Percentiles rank a stretch among this genome's conserved stretches.
Evolutionary conservation across 2,329 filamentous ascomycete species (phyloP).

Genomic region (Pseudocercospora fijiensis): DNA sequence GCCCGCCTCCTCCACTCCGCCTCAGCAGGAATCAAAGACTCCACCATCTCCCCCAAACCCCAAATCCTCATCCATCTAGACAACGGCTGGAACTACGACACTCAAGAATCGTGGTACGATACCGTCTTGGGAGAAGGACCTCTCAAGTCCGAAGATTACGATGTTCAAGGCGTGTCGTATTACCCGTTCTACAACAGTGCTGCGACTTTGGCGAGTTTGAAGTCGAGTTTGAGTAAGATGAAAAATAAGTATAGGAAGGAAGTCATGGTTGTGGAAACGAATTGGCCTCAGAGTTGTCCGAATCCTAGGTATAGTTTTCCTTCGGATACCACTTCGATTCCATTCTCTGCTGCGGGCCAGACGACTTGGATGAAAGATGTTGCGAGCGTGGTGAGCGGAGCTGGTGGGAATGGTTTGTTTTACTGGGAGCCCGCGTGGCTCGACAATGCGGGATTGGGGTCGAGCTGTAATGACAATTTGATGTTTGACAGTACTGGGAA

Average conservation of each 20-base stretch:
- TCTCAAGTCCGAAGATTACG: slow-evolving; percentile 29
- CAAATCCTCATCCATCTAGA: slow-evolving; percentile 38
- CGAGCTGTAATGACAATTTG: slow-evolving; percentile 33
- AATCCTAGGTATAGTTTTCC: slow-evolving; percentile 31
- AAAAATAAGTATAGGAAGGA: slow-evolving; percentile 31
- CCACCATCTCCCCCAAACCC: slow-evolving; percentile 28
- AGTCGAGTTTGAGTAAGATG: slow-evolving; percentile 28
- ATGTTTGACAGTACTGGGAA: slow-evolving; percentile 37
- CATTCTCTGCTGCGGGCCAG: slow-evolving; percentile 32
- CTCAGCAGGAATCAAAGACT: slow-evolving; percentile 34
- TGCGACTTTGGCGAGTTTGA: slow-evolving; percentile 31
- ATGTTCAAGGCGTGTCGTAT: slow-evolving; percentile 35
- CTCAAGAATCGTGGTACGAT: slow-evolving; percentile 34
- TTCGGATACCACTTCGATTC: slow-evolving; percentile 28
- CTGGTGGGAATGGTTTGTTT: slow-evolving; percentile 34
- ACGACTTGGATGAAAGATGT: slow-evolving; percentile 34
- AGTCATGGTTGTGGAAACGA: slow-evolving; percentile 35
- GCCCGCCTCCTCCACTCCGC: slow-evolving; percentile 37
- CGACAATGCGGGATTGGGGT: slow-evolving; percentile 33
- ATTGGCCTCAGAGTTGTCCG: slow-evolving; percentile 35
- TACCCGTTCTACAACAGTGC: slow-evolving; percentile 35
- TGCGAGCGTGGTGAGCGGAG: slow-evolving; percentile 25
- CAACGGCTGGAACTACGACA: slow-evolving; percentile 37
- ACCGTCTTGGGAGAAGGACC: slow-evolving; percentile 31
- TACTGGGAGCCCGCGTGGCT: slow-evolving; percentile 39